Base-by-base conservation (phyloP, 75 land plant species). In the Cunninghamia lanceolata region DNA sequence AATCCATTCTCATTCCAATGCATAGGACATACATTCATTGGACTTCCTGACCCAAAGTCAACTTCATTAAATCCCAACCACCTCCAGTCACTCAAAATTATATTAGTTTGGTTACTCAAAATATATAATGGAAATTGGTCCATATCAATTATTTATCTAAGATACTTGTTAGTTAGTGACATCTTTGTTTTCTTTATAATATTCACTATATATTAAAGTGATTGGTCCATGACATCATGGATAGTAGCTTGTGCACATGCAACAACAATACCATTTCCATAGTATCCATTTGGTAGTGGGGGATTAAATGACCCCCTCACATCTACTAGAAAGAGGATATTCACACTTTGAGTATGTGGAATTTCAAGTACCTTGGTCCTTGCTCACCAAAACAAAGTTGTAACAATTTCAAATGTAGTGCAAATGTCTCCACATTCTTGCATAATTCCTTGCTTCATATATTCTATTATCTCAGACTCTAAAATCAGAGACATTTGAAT, bases 321-420 rank as follows among this genome's bases (percentile, higher is more conserved):
- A 80, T 92, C 91, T 28, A 90, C 88, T 2, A 88, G 88, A 53
- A 88, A 83, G 80, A 90, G 35, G 71, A 90, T 40, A n/a, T 68
- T 88, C 0, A 87, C 78, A 9, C 53, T 6, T n/a, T 83, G 16
- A 32, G 43, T 73, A n/a, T 85, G 85, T 17, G 70, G 83, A 39
- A 83, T 35, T 3, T 78, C 87, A 16, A 85, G 34, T 38, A 85
- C 85, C 34, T 56, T 76, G 35, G 82, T 85, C 83, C 90, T 85
- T 4, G 88, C 88, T 46, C 79, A 86, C 90, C 91, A 90, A 43
- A 87, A 59, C 52, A 90, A 85, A 0, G 88, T 91, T 11, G 92
- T 75, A 25, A 88, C 52, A 1, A 85, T 88, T 17, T 90, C 86
- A 77, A 92, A 92, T 2, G 85, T 83, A 11, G 90, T 63, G 52